phyloP scores from a whole-genome alignment of 345 rosid species.

The Eucalyptus cloeziana region DNA sequence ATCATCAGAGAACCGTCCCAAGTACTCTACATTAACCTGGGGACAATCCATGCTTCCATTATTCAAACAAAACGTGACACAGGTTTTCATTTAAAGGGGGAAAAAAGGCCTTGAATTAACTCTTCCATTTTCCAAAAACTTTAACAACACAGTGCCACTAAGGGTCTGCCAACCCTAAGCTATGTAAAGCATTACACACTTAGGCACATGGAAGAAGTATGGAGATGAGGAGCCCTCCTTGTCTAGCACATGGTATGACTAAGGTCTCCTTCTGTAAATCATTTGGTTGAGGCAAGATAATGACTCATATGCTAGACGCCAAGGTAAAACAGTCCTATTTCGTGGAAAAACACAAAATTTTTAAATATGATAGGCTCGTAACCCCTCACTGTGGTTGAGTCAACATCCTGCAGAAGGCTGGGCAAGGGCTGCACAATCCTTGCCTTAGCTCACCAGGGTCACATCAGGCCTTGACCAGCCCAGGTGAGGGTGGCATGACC shows the following conservation, averaged over 20 bases:
- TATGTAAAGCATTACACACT: background rate
- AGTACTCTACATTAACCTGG: slow-evolving; percentile 74
- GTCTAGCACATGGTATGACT: background rate
- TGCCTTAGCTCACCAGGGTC: background rate
- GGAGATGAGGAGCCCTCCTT: background rate
- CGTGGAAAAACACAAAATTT: background rate
- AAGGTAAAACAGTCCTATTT: background rate
- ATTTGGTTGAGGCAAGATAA: background rate
- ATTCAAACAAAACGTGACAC: background rate
- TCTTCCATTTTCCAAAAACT: background rate
- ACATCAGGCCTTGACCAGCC: background rate
- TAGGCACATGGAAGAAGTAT: background rate
- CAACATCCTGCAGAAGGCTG: background rate
- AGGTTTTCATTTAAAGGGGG: background rate
- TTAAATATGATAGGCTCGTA: background rate
- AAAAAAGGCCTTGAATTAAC: background rate
- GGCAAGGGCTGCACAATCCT: background rate
- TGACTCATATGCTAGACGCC: background rate
- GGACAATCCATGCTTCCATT: background rate
- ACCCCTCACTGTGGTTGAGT: background rate
- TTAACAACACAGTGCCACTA: background rate
- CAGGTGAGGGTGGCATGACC: background rate
- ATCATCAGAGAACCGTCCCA: slow-evolving; percentile 59
- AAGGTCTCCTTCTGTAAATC: background rate
- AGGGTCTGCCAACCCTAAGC: background rate